Base-by-base conservation (phyloP, 2,329 filamentous ascomycete species). In the Chaetomiaceae sp. region DNA sequence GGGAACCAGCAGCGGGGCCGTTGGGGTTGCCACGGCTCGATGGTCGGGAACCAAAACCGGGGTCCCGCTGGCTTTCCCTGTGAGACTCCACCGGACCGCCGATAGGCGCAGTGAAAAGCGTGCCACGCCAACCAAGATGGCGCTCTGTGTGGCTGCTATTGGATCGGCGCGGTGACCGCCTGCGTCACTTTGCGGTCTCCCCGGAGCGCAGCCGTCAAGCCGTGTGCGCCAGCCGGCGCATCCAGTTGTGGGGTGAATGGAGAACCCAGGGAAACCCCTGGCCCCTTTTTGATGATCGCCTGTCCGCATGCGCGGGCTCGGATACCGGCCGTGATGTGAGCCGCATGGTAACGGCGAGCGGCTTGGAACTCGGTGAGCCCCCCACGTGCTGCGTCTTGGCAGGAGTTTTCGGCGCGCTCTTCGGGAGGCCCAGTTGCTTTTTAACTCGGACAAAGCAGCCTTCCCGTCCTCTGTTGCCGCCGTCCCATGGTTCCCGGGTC, bases 1-100 rank as follows among this genome's bases (percentile, higher is more conserved):
- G 58, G 56, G 50, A 63, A 51, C 59, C 44, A 53, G 48, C 37
- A 50, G 61, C 39, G 55, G 58, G 53, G 51, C 46, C 53, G 50
- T 19, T 48, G 53, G 52, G 51, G 51, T 29, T n/a, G 15, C 25
- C 48, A 55, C 55, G 56, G 50, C 53, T 34, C 27, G 43, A 34
- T 20, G n/a, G 11, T 54, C 57, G 55, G 53, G 57, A 59, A 50
- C 11, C 44, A 46, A 19, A 49, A 38, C 22, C 27, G 39, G 19
- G 19, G 6, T 29, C 22, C 22, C 43, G 43, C 4, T n/a, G 9
- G 36, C 15, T 15, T n/a, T 7, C 27, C 17, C 17, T 23, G 7
- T 11, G 38, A 15, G 27, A 19, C 25, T 43, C 51, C 51, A 47
- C 45, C 8, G 17, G 44, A n/a, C n/a, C n/a, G 27, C 44, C 17